These are phyloP conservation scores for Xylariaceae sp. DNA, from an alignment of 2,329 filamentous ascomycete genomes.

Conservation along the genomic window DNA sequence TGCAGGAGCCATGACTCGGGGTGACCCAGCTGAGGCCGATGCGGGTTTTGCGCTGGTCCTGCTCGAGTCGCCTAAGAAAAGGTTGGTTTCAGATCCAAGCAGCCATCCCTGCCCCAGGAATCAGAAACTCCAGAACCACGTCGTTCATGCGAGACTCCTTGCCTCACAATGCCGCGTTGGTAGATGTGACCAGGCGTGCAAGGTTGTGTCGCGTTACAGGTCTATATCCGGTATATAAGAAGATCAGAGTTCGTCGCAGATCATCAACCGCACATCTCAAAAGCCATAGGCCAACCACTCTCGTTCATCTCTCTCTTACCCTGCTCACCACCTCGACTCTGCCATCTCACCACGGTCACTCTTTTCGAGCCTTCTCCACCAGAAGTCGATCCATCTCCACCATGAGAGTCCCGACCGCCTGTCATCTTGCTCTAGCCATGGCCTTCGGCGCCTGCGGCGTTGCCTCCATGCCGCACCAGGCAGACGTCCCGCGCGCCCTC, in stretches of 20 bases:
- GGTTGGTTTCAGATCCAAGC: too few species aligned
- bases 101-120: too few species aligned
- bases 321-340: background rate
- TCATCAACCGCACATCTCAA: conserved; percentile 15
- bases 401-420: conserved; percentile 10
- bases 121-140: too few species aligned
- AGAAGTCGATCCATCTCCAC: background rate
- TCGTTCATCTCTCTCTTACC: conserved; percentile 11
- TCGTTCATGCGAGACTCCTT: conserved; percentile 1
- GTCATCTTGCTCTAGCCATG: conserved; percentile 6
- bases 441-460: conserved; percentile 9
- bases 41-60: too few species aligned
- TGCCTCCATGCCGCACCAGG: conserved; percentile 1
- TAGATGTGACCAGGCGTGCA: conserved; percentile 1
- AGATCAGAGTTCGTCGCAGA: conserved; percentile 20
- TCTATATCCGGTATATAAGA: conserved; percentile 13
- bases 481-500: background rate
- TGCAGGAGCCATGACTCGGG: too few species aligned
- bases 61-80: background rate
- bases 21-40: too few species aligned
- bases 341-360: conserved; percentile 3
- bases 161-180: background rate
- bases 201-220: background rate
- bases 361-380: background rate
- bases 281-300: conserved; percentile 8